Base-by-base conservation (phyloP, 192 early-diverging fungal species). In the Coemansia javaensis region DNA sequence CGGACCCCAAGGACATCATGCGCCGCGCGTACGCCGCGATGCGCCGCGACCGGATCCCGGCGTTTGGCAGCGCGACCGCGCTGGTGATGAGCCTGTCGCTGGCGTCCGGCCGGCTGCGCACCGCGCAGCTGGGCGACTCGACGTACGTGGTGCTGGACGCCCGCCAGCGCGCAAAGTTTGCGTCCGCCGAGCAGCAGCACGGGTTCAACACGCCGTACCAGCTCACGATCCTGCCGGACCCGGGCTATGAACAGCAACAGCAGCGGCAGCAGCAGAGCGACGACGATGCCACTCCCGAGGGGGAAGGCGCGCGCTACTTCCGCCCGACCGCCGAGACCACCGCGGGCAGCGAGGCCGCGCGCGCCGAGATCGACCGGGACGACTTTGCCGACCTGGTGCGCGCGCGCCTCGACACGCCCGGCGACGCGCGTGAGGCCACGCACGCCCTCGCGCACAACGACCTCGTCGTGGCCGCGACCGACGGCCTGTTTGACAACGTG, bases 181-280 rank as follows among this genome's bases (percentile, higher is more conserved):
- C 61, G 14, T 58, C 65, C 5, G 44, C 72, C 5, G 72, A 75
- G 42, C 72, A 75, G 37, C 65, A 75, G 52, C 72, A 75, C 40
- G 48, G 58, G 12, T 75, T 75, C 49, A 75, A 75, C 34, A 68
- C 63, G 65, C 72, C 72, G 5, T 75, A 56, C 32, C 72, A 75
- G 44, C 42, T 75, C 35, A 75, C 65, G 8, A 67, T 75, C 9
- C 70, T 59, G 15, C 70, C 70, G 24, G 2, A 40, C 38, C 17
- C 47, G 45, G 27, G 53, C 24, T n/a, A n/a, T n/a, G n/a, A n/a
- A n/a, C n/a, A n/a, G n/a, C n/a, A 56, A 5, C 23, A 15, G 21
- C 54, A 43, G 5, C 5, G n/a, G 33, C 39, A 41, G 2, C 43
- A 40, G 20, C 13, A 15, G 15, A 15, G 24, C 24, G 25, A 47